A percentile compares a stretch with the other conserved stretches of the same genome.
Conservation (phyloP, 805 yeast species). For the Yarrowia hollandica region DNA sequence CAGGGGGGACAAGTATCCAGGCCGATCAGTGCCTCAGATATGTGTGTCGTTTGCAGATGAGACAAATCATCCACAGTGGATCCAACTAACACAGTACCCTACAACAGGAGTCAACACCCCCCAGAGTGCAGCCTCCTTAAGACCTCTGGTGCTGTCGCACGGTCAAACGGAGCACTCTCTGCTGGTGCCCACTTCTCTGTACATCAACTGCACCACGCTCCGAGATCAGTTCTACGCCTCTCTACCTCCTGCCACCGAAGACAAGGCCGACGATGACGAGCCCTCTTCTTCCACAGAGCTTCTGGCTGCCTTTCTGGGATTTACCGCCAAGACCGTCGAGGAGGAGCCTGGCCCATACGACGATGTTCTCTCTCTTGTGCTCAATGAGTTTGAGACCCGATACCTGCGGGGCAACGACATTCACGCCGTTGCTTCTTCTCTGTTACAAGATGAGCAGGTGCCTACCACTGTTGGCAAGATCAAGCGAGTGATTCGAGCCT, state of each 20-base stretch:
- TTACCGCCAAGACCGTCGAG: slow-evolving; percentile 42
- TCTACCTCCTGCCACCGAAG: slow-evolving; percentile 77
- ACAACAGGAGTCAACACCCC: slow-evolving; percentile 48
- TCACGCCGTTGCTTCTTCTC: slow-evolving; percentile 79
- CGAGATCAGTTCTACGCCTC: slow-evolving; percentile 79
- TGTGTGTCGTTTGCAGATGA: too few relatives aligned
- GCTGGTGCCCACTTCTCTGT: slow-evolving; percentile 78
- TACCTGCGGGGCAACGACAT: slow-evolving; percentile 77
- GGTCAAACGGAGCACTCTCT: slow-evolving; percentile 87
- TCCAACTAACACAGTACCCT: slow-evolving; percentile 33
- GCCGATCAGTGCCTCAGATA: neutral
- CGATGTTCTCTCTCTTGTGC: slow-evolving; percentile 66
- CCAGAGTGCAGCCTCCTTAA: slow-evolving; percentile 51
- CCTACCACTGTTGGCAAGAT: slow-evolving; percentile 67
- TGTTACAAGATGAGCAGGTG: slow-evolving; percentile 43
- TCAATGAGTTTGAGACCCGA: slow-evolving; percentile 81
- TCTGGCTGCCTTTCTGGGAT: slow-evolving; percentile 77
- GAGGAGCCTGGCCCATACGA: slow-evolving; percentile 55
- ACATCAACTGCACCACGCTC: slow-evolving; percentile 80
- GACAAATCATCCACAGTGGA: too few relatives aligned
- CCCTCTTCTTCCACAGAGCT: slow-evolving; percentile 85
- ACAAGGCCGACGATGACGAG: slow-evolving; percentile 80
- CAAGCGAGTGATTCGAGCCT: slow-evolving; percentile 73
- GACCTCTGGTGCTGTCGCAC: slow-evolving; percentile 83
- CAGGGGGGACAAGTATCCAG: too few relatives aligned